Conservation (phyloP, 192 early-diverging fungal species). For the Coemansia pectinata region DNA sequence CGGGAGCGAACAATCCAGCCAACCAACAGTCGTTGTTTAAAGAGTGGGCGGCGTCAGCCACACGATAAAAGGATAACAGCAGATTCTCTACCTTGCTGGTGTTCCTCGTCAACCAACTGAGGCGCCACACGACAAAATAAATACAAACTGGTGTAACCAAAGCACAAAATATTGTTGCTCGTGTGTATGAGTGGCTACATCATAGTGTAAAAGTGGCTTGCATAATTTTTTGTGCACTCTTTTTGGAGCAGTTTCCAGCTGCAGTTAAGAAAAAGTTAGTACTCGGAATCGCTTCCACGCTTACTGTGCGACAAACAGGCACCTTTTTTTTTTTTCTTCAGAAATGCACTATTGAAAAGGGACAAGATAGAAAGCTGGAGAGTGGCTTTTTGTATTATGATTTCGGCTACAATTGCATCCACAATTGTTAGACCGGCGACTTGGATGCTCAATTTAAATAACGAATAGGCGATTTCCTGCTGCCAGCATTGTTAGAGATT, state of each 20-base stretch:
- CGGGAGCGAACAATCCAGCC: background rate
- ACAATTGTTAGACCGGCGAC: background rate
- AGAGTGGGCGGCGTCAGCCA: background rate
- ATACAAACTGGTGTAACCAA: background rate
- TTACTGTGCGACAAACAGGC: background rate
- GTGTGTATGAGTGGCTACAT: background rate
- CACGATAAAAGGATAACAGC: background rate
- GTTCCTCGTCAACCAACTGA: background rate
- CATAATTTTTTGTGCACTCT: background rate
- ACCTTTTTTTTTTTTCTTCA: background rate
- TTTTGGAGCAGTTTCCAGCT: background rate
- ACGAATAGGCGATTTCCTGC: background rate
- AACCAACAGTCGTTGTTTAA: background rate
- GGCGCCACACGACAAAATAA: conserved; percentile 4
- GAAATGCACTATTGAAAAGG: background rate
- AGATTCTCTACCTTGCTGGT: background rate
- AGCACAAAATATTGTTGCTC: background rate
- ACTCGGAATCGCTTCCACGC: background rate
- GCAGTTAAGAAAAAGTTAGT: background rate
- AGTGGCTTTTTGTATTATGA: conserved; percentile 2
- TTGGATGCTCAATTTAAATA: background rate
- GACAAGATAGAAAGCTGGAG: background rate
- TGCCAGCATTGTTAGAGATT: background rate
- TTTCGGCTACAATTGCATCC: background rate
- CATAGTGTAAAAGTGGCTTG: background rate